A percentile compares a stretch with the other conserved stretches of the same genome.
Conservation (phyloP, 164 flowering plant genomes). For the Akebia trifoliata region DNA sequence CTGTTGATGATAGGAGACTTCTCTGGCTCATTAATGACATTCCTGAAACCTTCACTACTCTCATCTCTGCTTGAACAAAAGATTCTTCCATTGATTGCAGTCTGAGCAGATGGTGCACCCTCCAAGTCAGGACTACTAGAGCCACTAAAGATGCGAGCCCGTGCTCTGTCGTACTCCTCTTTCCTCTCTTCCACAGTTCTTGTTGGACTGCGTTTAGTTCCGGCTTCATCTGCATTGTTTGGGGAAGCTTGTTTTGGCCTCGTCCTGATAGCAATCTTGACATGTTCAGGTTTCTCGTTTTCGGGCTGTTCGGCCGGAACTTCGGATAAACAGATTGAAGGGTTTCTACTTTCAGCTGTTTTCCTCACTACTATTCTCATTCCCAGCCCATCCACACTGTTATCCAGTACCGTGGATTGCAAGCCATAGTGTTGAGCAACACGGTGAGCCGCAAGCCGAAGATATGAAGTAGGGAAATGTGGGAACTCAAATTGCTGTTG, state of each 20-base stretch:
- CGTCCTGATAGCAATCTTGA: constrained; percentile 62
- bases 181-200: constrained; percentile 91
- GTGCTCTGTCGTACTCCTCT: constrained; percentile 88
- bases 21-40: constrained; percentile 34
- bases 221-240: constrained; percentile 35
- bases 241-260: constrained; percentile 39
- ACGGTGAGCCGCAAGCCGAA: constrained; percentile 92
- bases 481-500: constrained; percentile 79
- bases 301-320: constrained; percentile 67
- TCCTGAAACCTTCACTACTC: constrained; percentile 34
- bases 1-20: constrained; percentile 24
- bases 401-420: constrained; percentile 66
- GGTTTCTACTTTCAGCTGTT: constrained; percentile 56
- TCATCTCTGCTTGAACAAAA: constrained; percentile 37
- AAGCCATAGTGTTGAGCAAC: constrained; percentile 92
- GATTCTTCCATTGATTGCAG: constrained; percentile 33
- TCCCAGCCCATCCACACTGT: constrained; percentile 51
- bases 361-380: constrained; percentile 58
- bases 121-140: constrained; percentile 42
- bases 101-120: constrained; percentile 27
- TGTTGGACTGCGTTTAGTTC: constrained; percentile 37
- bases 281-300: constrained; percentile 46
- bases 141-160: constrained; percentile 84
- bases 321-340: constrained; percentile 59
- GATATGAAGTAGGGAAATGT: constrained; percentile 87